Evolutionary conservation across 345 rosid genomes (phyloP), one percentile per base, ranked within the genome.

Genomic region (Nasturtium officinale): DNA sequence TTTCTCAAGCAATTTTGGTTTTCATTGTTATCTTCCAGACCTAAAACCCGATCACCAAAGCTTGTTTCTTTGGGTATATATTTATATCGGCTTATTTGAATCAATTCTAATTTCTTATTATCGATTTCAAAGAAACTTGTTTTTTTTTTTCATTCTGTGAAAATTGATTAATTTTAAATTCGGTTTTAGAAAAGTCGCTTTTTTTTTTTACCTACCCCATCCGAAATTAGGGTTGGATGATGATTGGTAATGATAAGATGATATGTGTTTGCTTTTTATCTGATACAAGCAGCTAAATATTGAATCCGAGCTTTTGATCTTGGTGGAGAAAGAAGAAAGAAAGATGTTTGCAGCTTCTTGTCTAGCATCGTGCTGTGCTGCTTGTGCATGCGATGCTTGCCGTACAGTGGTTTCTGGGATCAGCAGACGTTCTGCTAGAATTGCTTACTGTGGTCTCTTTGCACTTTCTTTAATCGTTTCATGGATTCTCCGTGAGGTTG

Each of bases 261-360:
- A 63, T 48, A 2, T n/a, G 29, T 57, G 12, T 47, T 57, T 71
- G 30, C 3, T 69, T 63, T 54, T 55, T 47, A 5, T 63, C 47
- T 28, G 30, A 9, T 32, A 51, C 15, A 15, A n/a, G 67, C 75
- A 56, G 81, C 43, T 78, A 58, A 69, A 42, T 62, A 68, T 48
- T 73, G 67, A 48, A 67, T 47, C 66, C 33, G 21, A 32, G n/a
- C 7, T 52, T 59, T 78, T 78, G 59, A 78, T 21, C 29, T 65
- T 29, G 18, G 54, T 54, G 56, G 55, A 67, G 35, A 62, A 74
- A 75, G 35, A 74, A 75, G 35, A 23, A 74, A 75, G 35, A 23
- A 86, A 75, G 77, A 96, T 92, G 99, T 96, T 89, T 89, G 98
- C 99, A 30, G 99, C 99, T 37, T 86, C 99, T 69, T 96, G 99